These are phyloP conservation scores for Suillus americanus DNA, from an alignment of 768 basidiomycete genomes.

Conservation along the genomic window DNA sequence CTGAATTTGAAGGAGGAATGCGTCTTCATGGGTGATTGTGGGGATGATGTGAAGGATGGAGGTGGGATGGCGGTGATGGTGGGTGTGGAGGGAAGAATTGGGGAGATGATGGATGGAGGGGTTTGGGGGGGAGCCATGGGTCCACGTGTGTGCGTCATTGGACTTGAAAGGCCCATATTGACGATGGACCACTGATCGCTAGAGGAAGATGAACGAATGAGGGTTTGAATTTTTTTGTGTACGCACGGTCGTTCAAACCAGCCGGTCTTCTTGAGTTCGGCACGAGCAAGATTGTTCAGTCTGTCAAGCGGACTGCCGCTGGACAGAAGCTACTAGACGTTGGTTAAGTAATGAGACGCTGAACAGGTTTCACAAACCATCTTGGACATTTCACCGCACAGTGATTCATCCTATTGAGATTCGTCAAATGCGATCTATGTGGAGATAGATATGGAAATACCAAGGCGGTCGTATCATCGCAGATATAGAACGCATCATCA, in stretches of 20 bases:
- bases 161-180: slow-evolving; percentile 22
- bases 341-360: slow-evolving; percentile 9
- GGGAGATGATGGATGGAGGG: not conserved
- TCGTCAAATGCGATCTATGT: slow-evolving; percentile 5
- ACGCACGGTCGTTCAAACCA: slow-evolving; percentile 31
- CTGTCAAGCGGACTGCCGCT: slow-evolving; percentile 29
- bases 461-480: slow-evolving; percentile 11
- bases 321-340: slow-evolving; percentile 16
- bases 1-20: slow-evolving; percentile 1
- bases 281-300: slow-evolving; percentile 26
- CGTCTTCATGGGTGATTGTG: not conserved
- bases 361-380: slow-evolving; percentile 22
- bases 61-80: not conserved
- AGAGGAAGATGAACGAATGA: not conserved
- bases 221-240: not conserved
- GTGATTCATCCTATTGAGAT: slow-evolving; percentile 14
- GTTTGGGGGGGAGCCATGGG: slow-evolving; percentile 11
- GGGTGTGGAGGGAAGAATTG: not conserved
- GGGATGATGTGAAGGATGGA: slow-evolving; percentile 1
- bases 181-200: slow-evolving; percentile 31
- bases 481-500: slow-evolving; percentile 4
- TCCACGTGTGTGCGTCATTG: not conserved
- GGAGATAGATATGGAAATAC: slow-evolving; percentile 11
- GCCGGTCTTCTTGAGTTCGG: slow-evolving; percentile 29
- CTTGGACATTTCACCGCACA: slow-evolving; percentile 18